These are phyloP conservation scores for Kregervanrija pseudodelftensis DNA, from an alignment of 805 yeast species.

Conservation along the genomic window DNA sequence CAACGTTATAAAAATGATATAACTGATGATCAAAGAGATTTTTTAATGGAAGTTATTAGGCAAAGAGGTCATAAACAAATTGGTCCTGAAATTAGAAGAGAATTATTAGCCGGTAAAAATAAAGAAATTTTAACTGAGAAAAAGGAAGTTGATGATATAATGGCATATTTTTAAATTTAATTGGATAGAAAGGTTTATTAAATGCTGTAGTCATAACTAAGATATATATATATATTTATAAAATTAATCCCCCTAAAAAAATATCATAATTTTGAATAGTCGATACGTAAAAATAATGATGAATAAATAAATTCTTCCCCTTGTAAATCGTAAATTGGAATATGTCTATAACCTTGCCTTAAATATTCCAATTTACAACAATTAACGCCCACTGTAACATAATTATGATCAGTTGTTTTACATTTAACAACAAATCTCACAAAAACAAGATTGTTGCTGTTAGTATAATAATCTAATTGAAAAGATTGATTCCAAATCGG, in stretches of 20 bases:
- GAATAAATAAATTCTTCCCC: conserved; percentile 69
- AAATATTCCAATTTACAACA: conserved; percentile 57
- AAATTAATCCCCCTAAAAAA: no score
- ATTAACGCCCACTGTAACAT: conserved; percentile 42
- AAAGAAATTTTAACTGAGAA: conserved; percentile 30
- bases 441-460: conserved; percentile 44
- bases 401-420: conserved; percentile 15
- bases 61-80: conserved; percentile 83
- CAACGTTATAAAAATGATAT: conserved; percentile 96
- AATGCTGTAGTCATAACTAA: no score
- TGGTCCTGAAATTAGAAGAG: conserved; percentile 93
- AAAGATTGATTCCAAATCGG: conserved; percentile 71
- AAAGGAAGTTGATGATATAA: conserved; percentile 24
- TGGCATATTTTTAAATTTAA: conserved; percentile 22
- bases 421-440: conserved; percentile 43
- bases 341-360: conserved; percentile 74
- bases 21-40: conserved; percentile 97
- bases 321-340: conserved; percentile 65
- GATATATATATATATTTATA: no score
- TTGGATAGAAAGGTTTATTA: no score
- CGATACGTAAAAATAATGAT: conserved; percentile 30
- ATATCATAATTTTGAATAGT: no score
- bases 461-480: conserved; percentile 31
- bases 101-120: conserved; percentile 77
- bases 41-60: conserved; percentile 82